phyloP scores from a whole-genome alignment of 1,139 yeast species.

The Yamadazyma taylorii region DNA sequence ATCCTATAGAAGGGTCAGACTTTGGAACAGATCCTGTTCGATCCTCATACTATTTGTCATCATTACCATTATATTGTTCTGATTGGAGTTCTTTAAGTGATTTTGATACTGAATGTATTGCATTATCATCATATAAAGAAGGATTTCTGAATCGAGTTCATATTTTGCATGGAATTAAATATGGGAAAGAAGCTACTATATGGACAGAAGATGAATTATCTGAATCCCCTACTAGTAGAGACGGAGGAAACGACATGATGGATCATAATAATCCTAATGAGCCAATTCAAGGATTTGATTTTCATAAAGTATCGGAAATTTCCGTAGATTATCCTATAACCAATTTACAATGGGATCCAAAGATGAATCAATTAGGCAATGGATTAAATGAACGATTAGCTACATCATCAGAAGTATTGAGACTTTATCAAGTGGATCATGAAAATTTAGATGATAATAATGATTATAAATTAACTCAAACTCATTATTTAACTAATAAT shows the following conservation, averaged over 20 bases:
- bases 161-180: conserved; percentile 42
- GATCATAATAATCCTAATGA: conserved; percentile 15
- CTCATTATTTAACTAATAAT: conserved; percentile 45
- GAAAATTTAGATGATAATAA: conserved; percentile 31
- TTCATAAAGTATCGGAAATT: conserved; percentile 52
- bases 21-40: too few species aligned
- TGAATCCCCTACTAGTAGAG: conserved; percentile 7
- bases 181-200: conserved; percentile 25
- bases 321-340: conserved; percentile 67
- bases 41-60: conserved; percentile 57
- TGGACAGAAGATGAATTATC: conserved; percentile 3
- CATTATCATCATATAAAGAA: conserved; percentile 69
- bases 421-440: conserved; percentile 58
- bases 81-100: conserved; percentile 59
- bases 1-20: too few species aligned
- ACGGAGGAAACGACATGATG: conserved; percentile 4
- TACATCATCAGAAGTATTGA: conserved; percentile 68
- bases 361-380: conserved; percentile 20
- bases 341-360: conserved; percentile 72
- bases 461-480: conserved; percentile 35
- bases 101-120: conserved; percentile 51
- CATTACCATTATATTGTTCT: conserved; percentile 62
- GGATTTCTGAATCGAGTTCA: conserved; percentile 60
- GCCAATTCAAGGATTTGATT: conserved; percentile 43
- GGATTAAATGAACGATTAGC: conserved; percentile 50